A percentile compares a stretch with the other conserved stretches of the same genome.
These are phyloP conservation scores for Nyssa sinensis DNA, from an alignment of 148 eudicot species.

Conservation along the genomic window DNA sequence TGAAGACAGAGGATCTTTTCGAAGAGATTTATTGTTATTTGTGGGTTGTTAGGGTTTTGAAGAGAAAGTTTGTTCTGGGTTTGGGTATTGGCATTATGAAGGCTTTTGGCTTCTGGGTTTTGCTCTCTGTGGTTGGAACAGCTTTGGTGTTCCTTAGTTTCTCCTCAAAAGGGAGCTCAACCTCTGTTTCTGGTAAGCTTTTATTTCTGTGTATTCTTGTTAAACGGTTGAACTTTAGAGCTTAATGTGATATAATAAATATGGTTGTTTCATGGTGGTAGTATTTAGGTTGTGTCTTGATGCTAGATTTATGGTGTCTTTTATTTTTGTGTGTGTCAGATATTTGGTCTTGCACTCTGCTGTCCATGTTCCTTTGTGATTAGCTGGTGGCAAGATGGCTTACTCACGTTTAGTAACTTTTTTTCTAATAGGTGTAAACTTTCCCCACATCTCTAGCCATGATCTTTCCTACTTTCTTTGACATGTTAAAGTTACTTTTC, in stretches of 20 bases:
- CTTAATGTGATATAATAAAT: background rate
- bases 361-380: too few relatives aligned
- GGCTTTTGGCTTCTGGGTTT: slow-evolving; percentile 28
- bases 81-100: slow-evolving; percentile 25
- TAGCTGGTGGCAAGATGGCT: too few relatives aligned
- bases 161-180: slow-evolving; percentile 9
- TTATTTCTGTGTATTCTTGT: background rate
- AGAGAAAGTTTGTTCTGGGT: background rate
- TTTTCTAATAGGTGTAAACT: too few relatives aligned
- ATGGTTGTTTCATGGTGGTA: background rate
- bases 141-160: slow-evolving; percentile 24
- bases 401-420: too few relatives aligned
- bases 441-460: too few relatives aligned
- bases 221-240: background rate
- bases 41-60: background rate
- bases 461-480: background rate
- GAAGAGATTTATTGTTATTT: background rate
- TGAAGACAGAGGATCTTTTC: background rate
- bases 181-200: slow-evolving; percentile 24
- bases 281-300: background rate
- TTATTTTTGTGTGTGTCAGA: background rate
- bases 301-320: background rate
- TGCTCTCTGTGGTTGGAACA: slow-evolving; percentile 23
- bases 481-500: background rate
- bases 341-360: background rate